Base-by-base conservation (phyloP, 352 stramenopile genomes). In the Phytopythium cucurbitacearum region DNA sequence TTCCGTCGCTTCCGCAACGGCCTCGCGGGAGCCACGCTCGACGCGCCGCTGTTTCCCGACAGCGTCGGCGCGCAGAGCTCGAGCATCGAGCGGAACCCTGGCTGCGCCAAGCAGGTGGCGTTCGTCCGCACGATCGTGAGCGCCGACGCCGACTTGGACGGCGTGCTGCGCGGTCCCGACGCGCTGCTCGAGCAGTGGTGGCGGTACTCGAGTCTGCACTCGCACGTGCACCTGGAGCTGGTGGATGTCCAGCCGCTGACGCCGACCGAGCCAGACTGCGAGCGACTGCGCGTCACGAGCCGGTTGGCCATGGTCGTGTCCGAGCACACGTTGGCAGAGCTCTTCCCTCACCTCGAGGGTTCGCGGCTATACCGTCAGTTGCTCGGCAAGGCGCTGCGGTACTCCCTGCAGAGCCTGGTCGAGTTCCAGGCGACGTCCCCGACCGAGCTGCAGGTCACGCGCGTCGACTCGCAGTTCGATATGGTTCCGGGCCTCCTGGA, bases 171-270 rank as follows among this genome's bases (percentile, higher is more conserved):
- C 1, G 66, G 59, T 0, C 28, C 57, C 5, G 51, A 69, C 5
- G 41, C 36, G 1, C 12, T 64, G 8, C 51, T 69, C 10, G 37
- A 71, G 5, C 67, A 76, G 37, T 76, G 64, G 57, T 59, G 59
- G 28, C 52, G 43, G n/a, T 68, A 71, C 43, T 70, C 64, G 11
- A 49, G 37, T 0, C 59, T 15, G 38, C 60, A 62, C 33, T 57
- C 47, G 9, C 57, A 53, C 7, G 58, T 79, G 1, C 46, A 59
- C 21, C 57, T 73, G 35, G 51, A 69, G 21, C 42, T 67, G 44
- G 41, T 65, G 28, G 7, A 44, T 2, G 64, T 80, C 54, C 62
- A 64, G 32, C n/a, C 53, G 9, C 37, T 58, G 36, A 36, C 48
- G 6, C 8, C 3, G 13, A 32, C 40, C 2, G 40, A 45, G 5